phyloP scores from a whole-genome alignment of 1,139 yeast genomes.

The Arxiozyma telluris region DNA sequence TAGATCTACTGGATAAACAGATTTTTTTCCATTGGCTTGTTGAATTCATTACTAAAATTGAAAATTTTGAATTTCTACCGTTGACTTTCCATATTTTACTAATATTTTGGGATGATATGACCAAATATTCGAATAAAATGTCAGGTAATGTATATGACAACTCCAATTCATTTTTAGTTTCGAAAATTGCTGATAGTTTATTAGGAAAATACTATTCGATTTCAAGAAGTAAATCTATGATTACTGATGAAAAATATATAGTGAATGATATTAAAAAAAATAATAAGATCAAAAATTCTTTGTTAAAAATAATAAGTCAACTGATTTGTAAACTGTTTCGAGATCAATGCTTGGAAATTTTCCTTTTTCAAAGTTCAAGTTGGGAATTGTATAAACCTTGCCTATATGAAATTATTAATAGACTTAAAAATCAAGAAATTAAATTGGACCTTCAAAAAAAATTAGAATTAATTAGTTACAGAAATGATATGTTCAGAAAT shows the following conservation, averaged over 20 bases:
- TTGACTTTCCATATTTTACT: slow-evolving; percentile 50
- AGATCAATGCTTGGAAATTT: slow-evolving; percentile 50
- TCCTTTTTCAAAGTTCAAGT: slow-evolving; percentile 55
- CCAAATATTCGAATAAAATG: slow-evolving; percentile 1
- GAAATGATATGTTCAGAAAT: slow-evolving; percentile 65
- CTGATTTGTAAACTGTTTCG: slow-evolving; percentile 45
- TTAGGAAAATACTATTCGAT: slow-evolving; percentile 34
- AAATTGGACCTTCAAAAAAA: slow-evolving; percentile 38
- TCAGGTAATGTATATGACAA: neutral
- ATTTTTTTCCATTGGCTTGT: slow-evolving; percentile 57
- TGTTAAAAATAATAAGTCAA: slow-evolving; percentile 27
- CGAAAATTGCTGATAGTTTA: slow-evolving; percentile 51
- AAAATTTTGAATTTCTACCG: slow-evolving; percentile 38
- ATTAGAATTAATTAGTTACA: slow-evolving; percentile 50
- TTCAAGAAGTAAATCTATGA: slow-evolving; percentile 28
- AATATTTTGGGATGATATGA: slow-evolving; percentile 64
- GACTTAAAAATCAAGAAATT: slow-evolving; percentile 25
- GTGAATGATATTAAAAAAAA: slow-evolving; percentile 34
- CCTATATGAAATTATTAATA: slow-evolving; percentile 36
- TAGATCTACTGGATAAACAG: slow-evolving; percentile 54
- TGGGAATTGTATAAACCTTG: slow-evolving; percentile 60
- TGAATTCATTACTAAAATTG: slow-evolving; percentile 44
- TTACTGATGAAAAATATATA: slow-evolving; percentile 31
- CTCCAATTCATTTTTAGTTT: slow-evolving; percentile 36
- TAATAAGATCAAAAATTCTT: slow-evolving; percentile 24